Evolutionary conservation across 176 grass and related monocot species (phyloP).

Genomic region (Melocanna baccifera): DNA sequence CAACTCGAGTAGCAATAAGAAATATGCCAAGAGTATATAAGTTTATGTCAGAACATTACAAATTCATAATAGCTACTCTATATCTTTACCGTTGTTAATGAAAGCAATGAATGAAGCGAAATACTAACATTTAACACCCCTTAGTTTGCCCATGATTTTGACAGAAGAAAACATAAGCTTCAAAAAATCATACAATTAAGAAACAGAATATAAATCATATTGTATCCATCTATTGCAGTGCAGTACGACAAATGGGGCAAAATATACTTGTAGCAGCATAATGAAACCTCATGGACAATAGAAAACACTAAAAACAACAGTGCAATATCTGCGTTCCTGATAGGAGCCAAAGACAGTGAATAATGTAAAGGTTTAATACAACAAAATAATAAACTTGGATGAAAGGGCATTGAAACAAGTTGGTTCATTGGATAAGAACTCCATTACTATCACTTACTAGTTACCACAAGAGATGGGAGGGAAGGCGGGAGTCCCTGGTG

Average conservation of each 20-base stretch:
- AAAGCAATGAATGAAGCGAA: neutral
- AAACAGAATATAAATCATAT: neutral
- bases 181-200: constrained; percentile 7
- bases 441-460: too few species aligned
- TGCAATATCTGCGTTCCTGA: neutral
- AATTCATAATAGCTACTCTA: neutral
- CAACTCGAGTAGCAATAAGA: constrained; percentile 1
- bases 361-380: constrained; percentile 19
- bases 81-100: neutral
- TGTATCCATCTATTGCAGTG: too few species aligned
- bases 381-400: neutral
- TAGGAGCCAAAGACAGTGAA: constrained; percentile 1
- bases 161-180: constrained; percentile 2
- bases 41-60: neutral
- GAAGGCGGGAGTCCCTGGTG: too few species aligned
- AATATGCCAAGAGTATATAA: constrained; percentile 5
- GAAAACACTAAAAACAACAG: neutral
- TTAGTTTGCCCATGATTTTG: neutral
- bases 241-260: too few species aligned
- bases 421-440: constrained; percentile 1
- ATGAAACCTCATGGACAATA: neutral
- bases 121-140: neutral
- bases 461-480: too few species aligned
- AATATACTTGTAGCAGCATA: neutral
- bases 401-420: neutral